Percentiles rank a stretch among this genome's conserved stretches.
These are phyloP conservation scores for Colletotrichum cordylinicola DNA, from an alignment of 2,329 filamentous ascomycete genomes.

Conservation along the genomic window DNA sequence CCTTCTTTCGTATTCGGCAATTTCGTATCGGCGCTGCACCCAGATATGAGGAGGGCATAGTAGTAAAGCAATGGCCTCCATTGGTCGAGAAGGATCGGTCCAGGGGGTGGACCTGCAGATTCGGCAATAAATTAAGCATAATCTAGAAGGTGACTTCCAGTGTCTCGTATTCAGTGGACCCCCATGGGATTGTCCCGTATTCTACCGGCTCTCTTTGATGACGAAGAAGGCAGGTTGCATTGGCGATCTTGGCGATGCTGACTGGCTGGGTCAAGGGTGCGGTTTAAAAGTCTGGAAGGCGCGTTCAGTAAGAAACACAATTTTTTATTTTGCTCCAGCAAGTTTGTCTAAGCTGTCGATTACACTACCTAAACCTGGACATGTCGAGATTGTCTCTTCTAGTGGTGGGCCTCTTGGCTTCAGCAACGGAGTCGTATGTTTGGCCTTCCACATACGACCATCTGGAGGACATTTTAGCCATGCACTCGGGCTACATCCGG, in stretches of 20 bases:
- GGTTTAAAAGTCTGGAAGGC: neutral
- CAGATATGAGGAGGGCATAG: neutral
- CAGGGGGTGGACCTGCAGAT: neutral
- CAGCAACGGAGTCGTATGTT: neutral
- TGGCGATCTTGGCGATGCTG: neutral
- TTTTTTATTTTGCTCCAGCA: neutral
- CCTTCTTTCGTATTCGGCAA: neutral
- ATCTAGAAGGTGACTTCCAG: neutral
- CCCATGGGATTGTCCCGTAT: neutral
- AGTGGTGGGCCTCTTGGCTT: neutral
- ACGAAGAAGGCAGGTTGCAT: neutral
- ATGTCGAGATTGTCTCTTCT: neutral
- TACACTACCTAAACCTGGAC: neutral
- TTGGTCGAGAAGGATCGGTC: neutral
- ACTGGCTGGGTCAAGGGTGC: neutral
- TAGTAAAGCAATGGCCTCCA: neutral
- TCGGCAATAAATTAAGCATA: neutral
- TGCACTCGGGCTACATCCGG: constrained; percentile 22
- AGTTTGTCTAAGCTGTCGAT: neutral
- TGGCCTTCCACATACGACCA: constrained; percentile 24
- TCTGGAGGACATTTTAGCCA: constrained; percentile 23
- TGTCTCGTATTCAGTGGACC: neutral
- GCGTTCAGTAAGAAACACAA: neutral
- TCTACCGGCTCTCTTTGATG: neutral
- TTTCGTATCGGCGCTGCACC: neutral